Percentiles rank a stretch among this genome's conserved stretches.
These are phyloP conservation scores for Colletotrichum falcatum DNA, from an alignment of 2,329 filamentous ascomycete genomes.

Conservation along the genomic window DNA sequence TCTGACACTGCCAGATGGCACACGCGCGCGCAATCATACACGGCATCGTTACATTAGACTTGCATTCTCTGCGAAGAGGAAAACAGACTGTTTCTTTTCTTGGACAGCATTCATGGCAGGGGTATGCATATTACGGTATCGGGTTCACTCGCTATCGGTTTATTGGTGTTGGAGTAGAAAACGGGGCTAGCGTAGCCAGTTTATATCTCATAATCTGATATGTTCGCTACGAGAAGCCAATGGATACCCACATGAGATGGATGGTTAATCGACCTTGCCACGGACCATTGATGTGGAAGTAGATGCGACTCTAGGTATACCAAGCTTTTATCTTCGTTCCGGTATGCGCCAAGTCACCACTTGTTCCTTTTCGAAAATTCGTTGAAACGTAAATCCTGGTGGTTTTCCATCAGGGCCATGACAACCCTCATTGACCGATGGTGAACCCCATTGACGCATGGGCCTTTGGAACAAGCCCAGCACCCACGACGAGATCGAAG, in stretches of 20 bases:
- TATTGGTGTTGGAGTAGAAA: background rate
- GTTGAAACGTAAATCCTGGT: no score
- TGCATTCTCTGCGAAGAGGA: slow-evolving; percentile 17
- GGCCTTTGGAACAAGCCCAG: background rate
- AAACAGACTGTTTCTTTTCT: background rate
- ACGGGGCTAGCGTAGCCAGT: background rate
- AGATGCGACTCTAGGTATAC: background rate
- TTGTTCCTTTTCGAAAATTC: background rate
- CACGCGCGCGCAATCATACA: background rate
- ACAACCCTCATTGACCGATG: background rate
- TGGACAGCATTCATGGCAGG: background rate
- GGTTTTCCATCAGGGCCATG: background rate
- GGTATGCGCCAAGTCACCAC: background rate
- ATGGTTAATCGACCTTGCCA: background rate
- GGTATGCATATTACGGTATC: background rate
- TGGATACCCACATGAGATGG: background rate
- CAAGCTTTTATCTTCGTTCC: no score
- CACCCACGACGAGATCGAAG: background rate
- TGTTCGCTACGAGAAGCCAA: no score
- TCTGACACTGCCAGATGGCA: background rate
- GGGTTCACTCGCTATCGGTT: background rate
- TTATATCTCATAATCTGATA: background rate
- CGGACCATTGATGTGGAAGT: background rate
- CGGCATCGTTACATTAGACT: slow-evolving; percentile 7
- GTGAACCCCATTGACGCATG: background rate